Evolutionary conservation across 371 early-diverging fungal species (phyloP).

Genomic region (Dipsacomyces acuminosporus): DNA sequence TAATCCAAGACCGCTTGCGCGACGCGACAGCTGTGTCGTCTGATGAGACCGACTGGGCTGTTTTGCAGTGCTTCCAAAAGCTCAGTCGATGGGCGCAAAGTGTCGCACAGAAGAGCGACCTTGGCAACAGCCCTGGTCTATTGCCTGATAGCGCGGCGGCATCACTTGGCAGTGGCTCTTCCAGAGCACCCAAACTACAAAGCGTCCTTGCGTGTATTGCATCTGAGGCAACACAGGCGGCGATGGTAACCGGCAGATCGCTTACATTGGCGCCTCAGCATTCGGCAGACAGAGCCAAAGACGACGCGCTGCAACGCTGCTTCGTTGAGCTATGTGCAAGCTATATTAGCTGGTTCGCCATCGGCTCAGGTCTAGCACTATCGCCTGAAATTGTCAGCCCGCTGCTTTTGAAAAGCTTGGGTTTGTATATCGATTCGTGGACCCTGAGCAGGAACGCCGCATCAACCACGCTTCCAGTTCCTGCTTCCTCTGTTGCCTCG

Average conservation of each 20-base stretch:
- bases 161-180: conserved; percentile 1
- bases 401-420: conserved; percentile 5
- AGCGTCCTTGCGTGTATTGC: conserved; percentile 12
- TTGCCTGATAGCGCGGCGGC: conserved; percentile 3
- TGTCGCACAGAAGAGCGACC: conserved; percentile 5
- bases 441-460: not conserved
- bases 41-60: conserved; percentile 27
- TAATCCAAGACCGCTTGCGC: conserved; percentile 17
- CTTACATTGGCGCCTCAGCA: conserved; percentile 8
- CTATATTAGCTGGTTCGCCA: conserved; percentile 21
- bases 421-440: conserved; percentile 8
- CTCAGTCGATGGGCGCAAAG: conserved; percentile 18
- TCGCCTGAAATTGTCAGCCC: conserved; percentile 6
- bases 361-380: conserved; percentile 11
- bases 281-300: conserved; percentile 11
- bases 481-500: conserved; percentile 3
- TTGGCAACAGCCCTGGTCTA: conserved; percentile 10
- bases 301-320: conserved; percentile 17
- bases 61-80: conserved; percentile 32
- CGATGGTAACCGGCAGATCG: conserved; percentile 9
- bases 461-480: not conserved
- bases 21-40: conserved; percentile 9
- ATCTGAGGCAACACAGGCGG: conserved; percentile 19
- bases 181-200: conserved; percentile 8
- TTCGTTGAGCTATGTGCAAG: conserved; percentile 24